A percentile compares a stretch with the other conserved stretches of the same genome.
phyloP scores from a whole-genome alignment of 2,329 filamentous ascomycete species.

The Metarhizium robertsii region DNA sequence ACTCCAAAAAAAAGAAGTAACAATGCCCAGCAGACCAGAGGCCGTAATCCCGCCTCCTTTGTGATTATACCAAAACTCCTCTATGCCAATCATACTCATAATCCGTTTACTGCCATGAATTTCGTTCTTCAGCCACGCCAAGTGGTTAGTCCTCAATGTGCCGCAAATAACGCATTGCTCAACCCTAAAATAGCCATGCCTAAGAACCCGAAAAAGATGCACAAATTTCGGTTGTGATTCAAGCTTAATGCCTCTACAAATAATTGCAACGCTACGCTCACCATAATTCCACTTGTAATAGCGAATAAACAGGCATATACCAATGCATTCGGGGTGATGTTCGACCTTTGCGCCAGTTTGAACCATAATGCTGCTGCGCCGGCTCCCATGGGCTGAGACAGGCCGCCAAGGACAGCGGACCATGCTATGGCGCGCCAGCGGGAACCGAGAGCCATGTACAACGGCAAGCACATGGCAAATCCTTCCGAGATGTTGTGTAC shows the following conservation, averaged over 20 bases:
- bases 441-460: slow-evolving; percentile 83
- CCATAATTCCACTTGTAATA: slow-evolving; percentile 87
- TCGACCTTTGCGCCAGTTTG: slow-evolving; percentile 48
- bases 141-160: slow-evolving; percentile 21
- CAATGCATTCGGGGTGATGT: slow-evolving; percentile 42
- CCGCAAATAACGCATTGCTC: slow-evolving; percentile 73
- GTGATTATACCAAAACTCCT: background rate
- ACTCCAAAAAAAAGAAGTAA: background rate
- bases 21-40: background rate
- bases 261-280: slow-evolving; percentile 80
- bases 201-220: slow-evolving; percentile 70
- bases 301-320: slow-evolving; percentile 79
- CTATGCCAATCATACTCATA: background rate
- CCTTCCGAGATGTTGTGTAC: slow-evolving; percentile 98
- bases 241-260: slow-evolving; percentile 79
- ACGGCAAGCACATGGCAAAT: slow-evolving; percentile 83
- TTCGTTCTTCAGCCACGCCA: background rate
- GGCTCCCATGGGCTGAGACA: slow-evolving; percentile 81
- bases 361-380: slow-evolving; percentile 82
- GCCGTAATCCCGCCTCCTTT: background rate
- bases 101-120: background rate
- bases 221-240: slow-evolving; percentile 69
- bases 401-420: slow-evolving; percentile 73
- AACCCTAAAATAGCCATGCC: slow-evolving; percentile 83
- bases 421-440: slow-evolving; percentile 76